phyloP scores from a whole-genome alignment of 2,329 filamentous ascomycete species.

The Parasarocladium wereldwijsianum region DNA sequence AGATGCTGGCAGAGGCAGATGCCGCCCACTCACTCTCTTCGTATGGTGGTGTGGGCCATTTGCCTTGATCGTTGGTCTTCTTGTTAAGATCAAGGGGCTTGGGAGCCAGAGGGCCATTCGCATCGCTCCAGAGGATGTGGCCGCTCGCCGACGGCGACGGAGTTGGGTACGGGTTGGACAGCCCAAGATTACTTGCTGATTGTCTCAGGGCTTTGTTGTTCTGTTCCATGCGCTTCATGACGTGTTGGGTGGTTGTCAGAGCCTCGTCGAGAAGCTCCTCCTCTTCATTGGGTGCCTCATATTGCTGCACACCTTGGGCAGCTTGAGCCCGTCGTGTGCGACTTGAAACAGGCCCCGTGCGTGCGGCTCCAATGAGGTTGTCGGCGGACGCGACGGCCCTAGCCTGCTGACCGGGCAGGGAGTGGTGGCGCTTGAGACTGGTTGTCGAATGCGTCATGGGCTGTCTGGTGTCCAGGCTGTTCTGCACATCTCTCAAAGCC shows the following conservation, averaged over 20 bases:
- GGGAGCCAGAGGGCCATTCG: conserved; percentile 44
- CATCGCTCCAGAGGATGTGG: conserved; percentile 60
- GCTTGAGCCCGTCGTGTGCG: conserved; percentile 69
- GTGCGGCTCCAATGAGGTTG: conserved; percentile 41
- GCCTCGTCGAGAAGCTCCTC: conserved; percentile 91
- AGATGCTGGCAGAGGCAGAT: conserved; percentile 67
- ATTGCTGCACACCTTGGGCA: conserved; percentile 59
- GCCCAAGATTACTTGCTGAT: conserved; percentile 47
- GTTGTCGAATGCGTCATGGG: conserved; percentile 37
- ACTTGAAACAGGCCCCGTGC: conserved; percentile 54
- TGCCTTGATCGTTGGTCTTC: conserved; percentile 38
- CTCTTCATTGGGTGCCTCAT: conserved; percentile 91
- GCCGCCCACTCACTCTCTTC: conserved; percentile 88
- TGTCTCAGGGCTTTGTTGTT: conserved; percentile 33
- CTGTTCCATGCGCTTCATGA: conserved; percentile 53
- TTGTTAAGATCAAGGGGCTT: conserved; percentile 58
- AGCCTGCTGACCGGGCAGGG: conserved; percentile 45
- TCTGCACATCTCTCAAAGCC: conserved; percentile 39
- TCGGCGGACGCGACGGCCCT: conserved; percentile 53
- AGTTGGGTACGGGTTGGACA: conserved; percentile 47
- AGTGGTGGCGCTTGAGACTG: conserved; percentile 50
- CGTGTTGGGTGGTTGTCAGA: conserved; percentile 60
- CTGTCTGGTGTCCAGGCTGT: conserved; percentile 28
- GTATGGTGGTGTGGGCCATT: conserved; percentile 93
- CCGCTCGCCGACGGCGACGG: conserved; percentile 70